Evolutionary conservation across 805 yeast species (phyloP), one percentile per base, ranked within the genome.

Genomic region (Lipomyces mesembrius): DNA sequence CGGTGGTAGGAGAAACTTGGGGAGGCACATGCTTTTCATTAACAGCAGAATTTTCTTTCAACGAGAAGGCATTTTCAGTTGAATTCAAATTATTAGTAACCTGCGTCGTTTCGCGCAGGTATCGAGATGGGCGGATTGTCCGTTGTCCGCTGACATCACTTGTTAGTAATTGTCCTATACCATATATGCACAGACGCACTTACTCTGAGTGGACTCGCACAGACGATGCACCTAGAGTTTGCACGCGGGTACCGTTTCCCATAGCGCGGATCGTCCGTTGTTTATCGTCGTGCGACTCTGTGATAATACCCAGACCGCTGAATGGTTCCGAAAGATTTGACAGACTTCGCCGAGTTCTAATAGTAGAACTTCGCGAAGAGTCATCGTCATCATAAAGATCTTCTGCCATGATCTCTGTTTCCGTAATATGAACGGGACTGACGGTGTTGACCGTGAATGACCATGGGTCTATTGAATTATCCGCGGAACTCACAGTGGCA

Each of bases 401-500:
- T 2, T 56, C 62, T n/a, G 49, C 52, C 20, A 22, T 12, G 53
- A 64, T 46, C 54, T 67, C 67, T 7, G 51, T 39, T 14, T 60
- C 61, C 2, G 53, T 34, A n/a, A 57, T 59, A 32, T 52, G 39
- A 14, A 57, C 51, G 5, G 57, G 52, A 9, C 34, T 8, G n/a
- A 27, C 43, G 1, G 65, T 12, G 32, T 62, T 63, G n/a, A 63
- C 61, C 3, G 69, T 66, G 46, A 66, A 66, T 32, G 69, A 62
- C 69, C 69, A 66, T 51, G 32, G 49, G 29, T 59, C 66, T n/a
- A 32, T 51, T 12, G 53, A 20, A 14, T 56, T 34, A 14, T 60
- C 58, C 1, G 68, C 66, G 3, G 27, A 43, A 53, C 63, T 59
- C 12, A 60, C 64, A 20, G 62, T 59, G 14, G 60, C 46, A 0